phyloP scores from a whole-genome alignment of 805 yeast genomes.

The Maudiozyma pseudohumilis region DNA sequence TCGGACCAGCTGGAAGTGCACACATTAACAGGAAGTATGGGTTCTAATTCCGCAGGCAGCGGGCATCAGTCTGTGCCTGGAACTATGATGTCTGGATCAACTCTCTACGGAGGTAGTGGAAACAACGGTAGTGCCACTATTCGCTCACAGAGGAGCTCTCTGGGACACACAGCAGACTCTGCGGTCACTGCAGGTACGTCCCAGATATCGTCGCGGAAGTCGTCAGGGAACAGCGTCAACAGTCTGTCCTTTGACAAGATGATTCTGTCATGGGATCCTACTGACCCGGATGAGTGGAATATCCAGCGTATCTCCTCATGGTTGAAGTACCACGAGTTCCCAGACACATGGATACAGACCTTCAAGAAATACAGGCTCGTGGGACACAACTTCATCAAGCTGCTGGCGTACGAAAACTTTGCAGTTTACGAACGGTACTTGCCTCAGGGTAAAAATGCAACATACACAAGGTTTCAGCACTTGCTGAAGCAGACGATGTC shows the following conservation, averaged over 20 bases:
- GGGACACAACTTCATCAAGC: conserved; percentile 54
- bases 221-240: conserved; percentile 20
- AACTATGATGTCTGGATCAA: too few species aligned
- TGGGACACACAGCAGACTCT: background rate
- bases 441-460: conserved; percentile 38
- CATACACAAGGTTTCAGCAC: conserved; percentile 49
- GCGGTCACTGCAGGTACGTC: too few species aligned
- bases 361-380: conserved; percentile 48
- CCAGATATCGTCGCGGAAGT: conserved; percentile 12
- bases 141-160: background rate
- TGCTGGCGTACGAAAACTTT: conserved; percentile 60
- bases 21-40: conserved; percentile 3
- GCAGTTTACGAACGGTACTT: conserved; percentile 31
- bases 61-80: too few species aligned
- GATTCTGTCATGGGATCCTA: conserved; percentile 39
- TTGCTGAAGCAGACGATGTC: conserved; percentile 38
- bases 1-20: conserved; percentile 6
- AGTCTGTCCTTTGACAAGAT: conserved; percentile 22
- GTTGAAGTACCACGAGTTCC: conserved; percentile 61
- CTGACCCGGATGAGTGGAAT: conserved; percentile 59
- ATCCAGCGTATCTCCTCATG: conserved; percentile 55
- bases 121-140: background rate
- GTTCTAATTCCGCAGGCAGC: too few species aligned
- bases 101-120: background rate
- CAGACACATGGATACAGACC: conserved; percentile 60